Evolutionary conservation across 306 rosid species (phyloP), one percentile per base, ranked within the genome.

Genomic region (Alnus glutinosa): DNA sequence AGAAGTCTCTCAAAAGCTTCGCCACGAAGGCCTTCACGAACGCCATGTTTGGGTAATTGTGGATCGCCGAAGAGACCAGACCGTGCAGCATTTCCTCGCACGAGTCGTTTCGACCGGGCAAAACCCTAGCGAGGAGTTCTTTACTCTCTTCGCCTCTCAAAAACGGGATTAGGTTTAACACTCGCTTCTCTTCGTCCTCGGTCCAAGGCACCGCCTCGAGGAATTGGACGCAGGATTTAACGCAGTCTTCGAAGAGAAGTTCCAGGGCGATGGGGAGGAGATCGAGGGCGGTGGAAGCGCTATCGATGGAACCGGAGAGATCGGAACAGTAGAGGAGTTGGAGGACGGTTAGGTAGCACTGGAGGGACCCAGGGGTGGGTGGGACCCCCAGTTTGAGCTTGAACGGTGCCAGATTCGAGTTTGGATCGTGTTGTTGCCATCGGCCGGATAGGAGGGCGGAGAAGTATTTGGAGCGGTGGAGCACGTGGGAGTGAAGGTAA

Each of bases 181-280:
- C 92, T 54, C 92, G 83, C 66, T 51, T 81, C 76, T 94, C 98
- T 51, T 94, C 98, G 3, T 91, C 98, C 23, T 92, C 97, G 4
- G 89, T 87, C 98, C 98, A 94, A 11, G 98, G 97, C 48, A 94
- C 98, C 15, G 97, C 97, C 80, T 92, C 97, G 2, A 94, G 97
- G 50, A 85, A 91, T 11, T 75, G 79, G 14, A 94, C 95, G 54
- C 97, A 94, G 73, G 81, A 84, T 12, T 80, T 82, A 42, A 92
- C 90, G 81, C 97, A 92, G 4, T 86, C 98, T 84, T 95, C 98
- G 75, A 95, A 95, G 5, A 95, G 89, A 4, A 95, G 75, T 64
- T 92, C 89, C 0, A 91, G 84, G n/a, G 98, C 97, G 15, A 92
- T 91, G 0, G 97, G 94, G 23, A 95, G 93, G 57, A 91, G 88